Conservation (phyloP, 2,329 filamentous ascomycete species). For the Diaporthe ilicicola region DNA sequence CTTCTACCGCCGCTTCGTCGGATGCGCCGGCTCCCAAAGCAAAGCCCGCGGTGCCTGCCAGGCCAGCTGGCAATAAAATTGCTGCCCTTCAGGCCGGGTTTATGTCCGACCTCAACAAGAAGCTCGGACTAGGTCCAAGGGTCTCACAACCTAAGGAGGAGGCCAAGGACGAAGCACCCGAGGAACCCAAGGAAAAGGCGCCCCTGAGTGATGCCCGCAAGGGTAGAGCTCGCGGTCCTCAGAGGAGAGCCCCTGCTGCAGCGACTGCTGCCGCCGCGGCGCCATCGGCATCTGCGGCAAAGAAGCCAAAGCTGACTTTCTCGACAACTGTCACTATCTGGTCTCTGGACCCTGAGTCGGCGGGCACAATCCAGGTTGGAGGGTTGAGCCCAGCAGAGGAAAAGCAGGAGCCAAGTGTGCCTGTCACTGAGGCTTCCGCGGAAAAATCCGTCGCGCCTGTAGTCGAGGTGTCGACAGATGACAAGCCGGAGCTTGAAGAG, state of each 20-base stretch:
- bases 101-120: conserved; percentile 91
- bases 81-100: conserved; percentile 91
- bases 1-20: conserved; percentile 48
- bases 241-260: conserved; percentile 55
- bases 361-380: conserved; percentile 50
- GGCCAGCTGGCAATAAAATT: conserved; percentile 85
- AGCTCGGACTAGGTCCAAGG: conserved; percentile 86
- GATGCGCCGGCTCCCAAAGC: conserved; percentile 64
- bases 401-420: conserved; percentile 27
- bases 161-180: conserved; percentile 62
- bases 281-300: conserved; percentile 40
- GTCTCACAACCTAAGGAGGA: conserved; percentile 73
- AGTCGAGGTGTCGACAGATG: conserved; percentile 17
- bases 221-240: conserved; percentile 86
- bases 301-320: conserved; percentile 54
- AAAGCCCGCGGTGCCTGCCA: conserved; percentile 85
- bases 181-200: conserved; percentile 72
- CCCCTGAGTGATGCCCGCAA: conserved; percentile 92
- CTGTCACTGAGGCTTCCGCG: not conserved
- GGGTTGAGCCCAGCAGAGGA: not conserved
- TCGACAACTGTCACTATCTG: conserved; percentile 58
- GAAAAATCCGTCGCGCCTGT: conserved; percentile 27
- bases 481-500: conserved; percentile 16
- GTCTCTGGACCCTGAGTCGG: conserved; percentile 61
- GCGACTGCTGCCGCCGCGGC: conserved; percentile 40